phyloP scores from a whole-genome alignment of 1,139 yeast genomes.

The Yamadazyma spencermartinsiae region DNA sequence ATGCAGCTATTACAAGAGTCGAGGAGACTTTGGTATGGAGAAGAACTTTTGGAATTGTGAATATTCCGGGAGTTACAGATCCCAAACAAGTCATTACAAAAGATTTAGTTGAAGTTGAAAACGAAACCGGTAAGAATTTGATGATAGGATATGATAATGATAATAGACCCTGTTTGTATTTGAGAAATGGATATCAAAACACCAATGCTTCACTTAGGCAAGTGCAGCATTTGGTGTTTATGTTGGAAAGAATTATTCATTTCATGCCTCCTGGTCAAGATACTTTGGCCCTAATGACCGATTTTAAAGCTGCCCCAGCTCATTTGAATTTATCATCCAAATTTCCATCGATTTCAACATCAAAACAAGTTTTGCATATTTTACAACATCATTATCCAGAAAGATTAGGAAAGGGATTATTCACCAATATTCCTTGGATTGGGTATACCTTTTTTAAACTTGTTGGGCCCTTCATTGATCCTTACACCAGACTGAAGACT shows the following conservation, averaged over 20 bases:
- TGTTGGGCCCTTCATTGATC: slow-evolving; percentile 93
- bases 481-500: slow-evolving; percentile 87
- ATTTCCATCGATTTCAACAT: slow-evolving; percentile 44
- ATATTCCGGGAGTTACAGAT: slow-evolving; percentile 45
- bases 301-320: slow-evolving; percentile 67
- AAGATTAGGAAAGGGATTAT: slow-evolving; percentile 84
- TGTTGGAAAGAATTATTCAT: slow-evolving; percentile 87
- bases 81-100: slow-evolving; percentile 53
- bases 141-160: slow-evolving; percentile 87
- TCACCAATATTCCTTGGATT: slow-evolving; percentile 90
- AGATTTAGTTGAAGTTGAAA: slow-evolving; percentile 66
- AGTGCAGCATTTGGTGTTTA: slow-evolving; percentile 88
- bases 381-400: slow-evolving; percentile 96
- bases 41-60: slow-evolving; percentile 82
- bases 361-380: slow-evolving; percentile 81
- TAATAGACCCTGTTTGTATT: slow-evolving; percentile 83
- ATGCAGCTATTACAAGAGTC: slow-evolving; percentile 71
- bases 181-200: slow-evolving; percentile 91
- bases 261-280: slow-evolving; percentile 97
- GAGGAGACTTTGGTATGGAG: slow-evolving; percentile 85
- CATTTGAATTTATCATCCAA: slow-evolving; percentile 40
- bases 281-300: slow-evolving; percentile 83
- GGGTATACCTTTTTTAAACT: slow-evolving; percentile 88
- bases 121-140: slow-evolving; percentile 85
- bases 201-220: slow-evolving; percentile 84